Evolutionary conservation across 768 basidiomycete species (phyloP).

Genomic region (Lentinus brumalis): DNA sequence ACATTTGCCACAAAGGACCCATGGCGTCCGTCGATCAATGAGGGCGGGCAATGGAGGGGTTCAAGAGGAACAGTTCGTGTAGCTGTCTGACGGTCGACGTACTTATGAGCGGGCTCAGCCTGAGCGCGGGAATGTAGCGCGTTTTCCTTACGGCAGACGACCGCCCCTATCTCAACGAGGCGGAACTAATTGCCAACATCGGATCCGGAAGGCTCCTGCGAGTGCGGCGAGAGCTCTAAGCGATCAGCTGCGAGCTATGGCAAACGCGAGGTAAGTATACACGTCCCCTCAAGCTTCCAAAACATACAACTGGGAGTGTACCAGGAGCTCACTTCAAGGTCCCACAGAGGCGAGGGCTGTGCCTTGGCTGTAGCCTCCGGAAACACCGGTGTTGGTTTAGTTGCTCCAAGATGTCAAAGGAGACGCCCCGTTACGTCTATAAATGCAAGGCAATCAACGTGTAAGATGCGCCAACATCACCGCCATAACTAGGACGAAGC

Average conservation of each 20-base stretch:
- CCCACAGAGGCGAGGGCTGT: background rate
- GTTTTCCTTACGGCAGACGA: background rate
- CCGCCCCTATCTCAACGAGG: background rate
- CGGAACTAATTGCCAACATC: background rate
- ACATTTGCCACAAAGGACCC: slow-evolving; percentile 1
- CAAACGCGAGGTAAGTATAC: too few relatives aligned
- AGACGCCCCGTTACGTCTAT: background rate
- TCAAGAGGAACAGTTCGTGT: background rate
- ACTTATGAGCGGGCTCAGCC: too few relatives aligned
- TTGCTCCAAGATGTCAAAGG: background rate
- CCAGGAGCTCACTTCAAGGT: too few relatives aligned
- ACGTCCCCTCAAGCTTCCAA: too few relatives aligned
- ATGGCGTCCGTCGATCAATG: background rate
- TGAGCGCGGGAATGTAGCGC: background rate
- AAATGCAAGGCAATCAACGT: background rate
- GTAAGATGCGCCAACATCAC: too few relatives aligned
- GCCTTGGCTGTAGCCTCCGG: background rate
- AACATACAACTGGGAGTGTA: too few relatives aligned
- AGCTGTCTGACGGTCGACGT: background rate
- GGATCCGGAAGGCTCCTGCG: background rate
- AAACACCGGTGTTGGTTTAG: background rate
- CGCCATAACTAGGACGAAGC: too few relatives aligned
- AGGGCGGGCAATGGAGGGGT: background rate
- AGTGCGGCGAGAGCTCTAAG: background rate
- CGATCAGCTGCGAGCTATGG: too few relatives aligned